phyloP scores from a whole-genome alignment of 371 early-diverging fungal genomes.

The Ordospora colligata region DNA sequence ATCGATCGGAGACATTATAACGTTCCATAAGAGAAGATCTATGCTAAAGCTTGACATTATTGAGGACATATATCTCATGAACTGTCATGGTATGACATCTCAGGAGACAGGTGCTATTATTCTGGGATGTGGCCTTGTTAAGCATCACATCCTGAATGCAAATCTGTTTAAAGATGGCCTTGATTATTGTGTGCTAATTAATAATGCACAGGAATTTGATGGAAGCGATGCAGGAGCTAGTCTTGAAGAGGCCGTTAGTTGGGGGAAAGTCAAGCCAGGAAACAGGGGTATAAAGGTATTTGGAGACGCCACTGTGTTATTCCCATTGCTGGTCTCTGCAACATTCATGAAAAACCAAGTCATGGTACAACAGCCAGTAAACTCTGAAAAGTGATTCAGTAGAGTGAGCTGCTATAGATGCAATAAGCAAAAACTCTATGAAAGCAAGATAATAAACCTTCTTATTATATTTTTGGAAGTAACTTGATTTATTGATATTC shows the following conservation, averaged over 20 bases:
- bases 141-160: constrained; percentile 98
- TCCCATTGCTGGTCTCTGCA: constrained; percentile 62
- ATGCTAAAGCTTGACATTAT: constrained; percentile 85
- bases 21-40: constrained; percentile 67
- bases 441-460: neutral
- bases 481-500: too few species aligned
- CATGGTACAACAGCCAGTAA: too few species aligned
- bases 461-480: neutral
- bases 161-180: constrained; percentile 93
- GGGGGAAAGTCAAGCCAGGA: constrained; percentile 89
- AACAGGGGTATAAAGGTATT: constrained; percentile 82
- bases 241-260: constrained; percentile 93
- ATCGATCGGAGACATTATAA: constrained; percentile 94
- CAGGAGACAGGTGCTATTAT: constrained; percentile 90
- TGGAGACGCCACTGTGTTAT: constrained; percentile 86
- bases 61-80: constrained; percentile 81
- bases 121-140: constrained; percentile 91
- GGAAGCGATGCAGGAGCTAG: constrained; percentile 96
- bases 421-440: neutral
- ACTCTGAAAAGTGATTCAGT: too few species aligned
- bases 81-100: constrained; percentile 79
- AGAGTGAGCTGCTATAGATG: too few species aligned
- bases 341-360: constrained; percentile 24
- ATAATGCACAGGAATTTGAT: constrained; percentile 95
- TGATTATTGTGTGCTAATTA: constrained; percentile 90